These are phyloP conservation scores for Leccinum angustisporum DNA, from an alignment of 1,284 basidiomycete species.

Conservation along the genomic window DNA sequence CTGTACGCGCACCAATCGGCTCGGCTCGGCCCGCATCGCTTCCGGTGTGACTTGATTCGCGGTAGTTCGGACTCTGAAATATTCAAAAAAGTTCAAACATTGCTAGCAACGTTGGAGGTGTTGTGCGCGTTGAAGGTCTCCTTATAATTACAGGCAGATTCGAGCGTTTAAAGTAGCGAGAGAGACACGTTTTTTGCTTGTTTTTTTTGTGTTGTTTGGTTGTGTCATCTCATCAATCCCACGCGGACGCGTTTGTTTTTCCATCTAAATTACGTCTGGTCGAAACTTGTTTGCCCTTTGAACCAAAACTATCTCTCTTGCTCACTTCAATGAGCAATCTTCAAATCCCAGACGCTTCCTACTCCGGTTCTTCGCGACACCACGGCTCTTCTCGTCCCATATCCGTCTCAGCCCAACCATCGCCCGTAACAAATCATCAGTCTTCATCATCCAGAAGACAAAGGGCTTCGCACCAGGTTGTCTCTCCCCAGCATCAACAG, in stretches of 20 bases:
- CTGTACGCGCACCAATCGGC: background rate
- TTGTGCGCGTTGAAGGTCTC: background rate
- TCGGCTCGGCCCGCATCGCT: slow-evolving; percentile 22
- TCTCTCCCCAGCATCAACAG: slow-evolving; percentile 46
- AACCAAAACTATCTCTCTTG: background rate
- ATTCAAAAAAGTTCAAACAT: slow-evolving; percentile 19
- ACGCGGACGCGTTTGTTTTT: slow-evolving; percentile 24
- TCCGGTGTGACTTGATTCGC: slow-evolving; percentile 18
- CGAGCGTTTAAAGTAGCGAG: too few relatives aligned
- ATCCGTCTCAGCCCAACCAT: slow-evolving; percentile 48
- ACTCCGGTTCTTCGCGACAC: slow-evolving; percentile 48
- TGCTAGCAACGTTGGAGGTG: background rate
- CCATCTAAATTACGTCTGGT: slow-evolving; percentile 8
- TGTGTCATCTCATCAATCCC: slow-evolving; percentile 8
- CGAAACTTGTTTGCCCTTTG: slow-evolving; percentile 6
- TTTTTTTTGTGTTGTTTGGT: slow-evolving; percentile 1
- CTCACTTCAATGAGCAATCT: slow-evolving; percentile 33
- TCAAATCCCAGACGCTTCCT: slow-evolving; percentile 46
- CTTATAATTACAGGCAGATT: too few relatives aligned
- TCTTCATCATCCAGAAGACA: slow-evolving; percentile 44
- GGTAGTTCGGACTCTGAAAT: slow-evolving; percentile 21
- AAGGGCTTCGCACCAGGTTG: slow-evolving; percentile 53
- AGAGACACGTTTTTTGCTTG: too few relatives aligned
- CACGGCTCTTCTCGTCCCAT: slow-evolving; percentile 37
- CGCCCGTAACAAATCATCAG: slow-evolving; percentile 37